Evolutionary conservation across 2,329 filamentous ascomycete species (phyloP).

Genomic region (Sodiomyces alkalinus): DNA sequence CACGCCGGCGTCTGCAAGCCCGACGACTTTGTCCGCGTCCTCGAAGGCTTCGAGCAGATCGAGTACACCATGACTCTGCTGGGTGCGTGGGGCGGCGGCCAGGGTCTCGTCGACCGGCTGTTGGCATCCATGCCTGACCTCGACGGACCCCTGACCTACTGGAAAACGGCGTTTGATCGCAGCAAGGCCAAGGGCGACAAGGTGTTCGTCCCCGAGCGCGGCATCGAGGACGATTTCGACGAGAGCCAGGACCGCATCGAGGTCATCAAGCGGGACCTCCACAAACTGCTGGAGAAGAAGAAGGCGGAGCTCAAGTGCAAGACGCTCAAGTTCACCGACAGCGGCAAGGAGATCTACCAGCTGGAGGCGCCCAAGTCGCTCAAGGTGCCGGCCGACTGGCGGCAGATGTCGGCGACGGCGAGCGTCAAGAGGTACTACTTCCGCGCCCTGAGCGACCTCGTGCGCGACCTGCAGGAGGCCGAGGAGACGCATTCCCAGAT

Average conservation of each 20-base stretch:
- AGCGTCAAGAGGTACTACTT: constrained; percentile 92
- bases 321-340: constrained; percentile 61
- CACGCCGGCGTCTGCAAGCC: constrained; percentile 83
- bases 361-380: constrained; percentile 74
- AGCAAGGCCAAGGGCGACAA: constrained; percentile 63
- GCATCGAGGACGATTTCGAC: constrained; percentile 88
- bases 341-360: constrained; percentile 95
- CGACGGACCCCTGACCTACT: constrained; percentile 56
- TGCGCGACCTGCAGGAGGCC: constrained; percentile 80
- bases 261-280: constrained; percentile 58
- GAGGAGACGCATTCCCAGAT: constrained; percentile 90
- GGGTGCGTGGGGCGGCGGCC: constrained; percentile 55
- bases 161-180: constrained; percentile 87
- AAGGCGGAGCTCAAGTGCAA: constrained; percentile 61
- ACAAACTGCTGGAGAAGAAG: constrained; percentile 54
- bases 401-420: constrained; percentile 89
- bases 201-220: constrained; percentile 68
- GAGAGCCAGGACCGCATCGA: constrained; percentile 62
- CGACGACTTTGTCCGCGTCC: constrained; percentile 81
- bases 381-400: constrained; percentile 80
- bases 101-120: constrained; percentile 72
- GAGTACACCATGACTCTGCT: constrained; percentile 83
- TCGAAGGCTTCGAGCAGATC: constrained; percentile 96
- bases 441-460: constrained; percentile 62
- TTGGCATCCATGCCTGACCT: constrained; percentile 79